Percentiles rank a stretch among this genome's conserved stretches.
These are phyloP conservation scores for Penicillium sp. DNA, from an alignment of 2,329 filamentous ascomycete species.

Conservation along the genomic window DNA sequence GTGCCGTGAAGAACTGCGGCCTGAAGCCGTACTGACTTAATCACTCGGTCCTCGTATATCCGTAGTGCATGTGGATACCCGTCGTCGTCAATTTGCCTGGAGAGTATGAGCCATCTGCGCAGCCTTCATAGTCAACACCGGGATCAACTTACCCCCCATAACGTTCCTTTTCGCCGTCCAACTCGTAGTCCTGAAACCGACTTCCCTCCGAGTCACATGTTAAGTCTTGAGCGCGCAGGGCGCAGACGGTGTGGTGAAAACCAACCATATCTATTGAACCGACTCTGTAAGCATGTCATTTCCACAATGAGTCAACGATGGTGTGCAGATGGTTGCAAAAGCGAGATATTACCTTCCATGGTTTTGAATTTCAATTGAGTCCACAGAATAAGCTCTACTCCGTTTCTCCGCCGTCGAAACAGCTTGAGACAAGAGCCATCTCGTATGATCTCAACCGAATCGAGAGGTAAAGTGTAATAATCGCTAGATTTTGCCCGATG, in stretches of 20 bases:
- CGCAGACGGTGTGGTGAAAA: slow-evolving; percentile 59
- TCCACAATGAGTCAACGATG: neutral
- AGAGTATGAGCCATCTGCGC: slow-evolving; percentile 15
- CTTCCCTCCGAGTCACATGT: slow-evolving; percentile 33
- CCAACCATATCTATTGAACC: slow-evolving; percentile 53
- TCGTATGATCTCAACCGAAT: slow-evolving; percentile 43
- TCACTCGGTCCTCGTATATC: slow-evolving; percentile 54
- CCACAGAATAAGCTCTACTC: slow-evolving; percentile 52
- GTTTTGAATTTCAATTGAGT: slow-evolving; percentile 55
- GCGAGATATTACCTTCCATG: slow-evolving; percentile 50
- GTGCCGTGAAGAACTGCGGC: slow-evolving; percentile 56
- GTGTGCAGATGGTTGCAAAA: neutral
- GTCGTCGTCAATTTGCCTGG: slow-evolving; percentile 55
- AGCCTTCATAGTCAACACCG: neutral
- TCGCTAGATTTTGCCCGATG: slow-evolving; percentile 43
- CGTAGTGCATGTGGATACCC: slow-evolving; percentile 56
- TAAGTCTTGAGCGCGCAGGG: slow-evolving; percentile 59
- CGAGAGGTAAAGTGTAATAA: slow-evolving; percentile 54
- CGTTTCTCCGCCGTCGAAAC: slow-evolving; percentile 37
- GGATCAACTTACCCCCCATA: slow-evolving; percentile 50
- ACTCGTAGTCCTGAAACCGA: slow-evolving; percentile 51
- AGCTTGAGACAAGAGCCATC: slow-evolving; percentile 42
- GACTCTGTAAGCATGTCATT: neutral
- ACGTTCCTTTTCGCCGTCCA: slow-evolving; percentile 49
- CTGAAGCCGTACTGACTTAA: slow-evolving; percentile 57